Percentiles rank a stretch among this genome's conserved stretches.
These are phyloP conservation scores for Oryza brachyantha DNA, from an alignment of 176 grass and related monocot species.

Conservation along the genomic window DNA sequence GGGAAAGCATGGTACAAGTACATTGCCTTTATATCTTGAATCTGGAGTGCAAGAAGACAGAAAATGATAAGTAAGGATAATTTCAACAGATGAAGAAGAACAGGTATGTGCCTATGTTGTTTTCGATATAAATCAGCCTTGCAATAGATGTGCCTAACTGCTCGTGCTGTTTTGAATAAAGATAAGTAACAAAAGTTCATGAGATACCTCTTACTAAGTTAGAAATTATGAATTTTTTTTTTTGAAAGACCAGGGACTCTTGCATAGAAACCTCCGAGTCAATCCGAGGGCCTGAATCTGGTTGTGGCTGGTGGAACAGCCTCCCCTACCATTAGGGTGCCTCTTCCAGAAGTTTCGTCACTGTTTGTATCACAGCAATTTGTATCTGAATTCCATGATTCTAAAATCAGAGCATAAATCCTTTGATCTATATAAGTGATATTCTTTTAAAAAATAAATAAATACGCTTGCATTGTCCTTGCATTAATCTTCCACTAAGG, in stretches of 20 bases:
- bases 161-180: neutral
- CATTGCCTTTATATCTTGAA: constrained; percentile 58
- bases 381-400: neutral
- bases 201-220: neutral
- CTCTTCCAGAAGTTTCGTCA: neutral
- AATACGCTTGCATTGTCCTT: neutral
- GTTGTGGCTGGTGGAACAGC: neutral
- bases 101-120: neutral
- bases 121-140: constrained; percentile 1
- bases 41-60: constrained; percentile 49
- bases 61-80: constrained; percentile 9
- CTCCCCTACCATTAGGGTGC: no score
- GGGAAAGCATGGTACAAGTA: constrained; percentile 84
- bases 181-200: neutral
- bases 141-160: neutral
- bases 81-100: constrained; percentile 1
- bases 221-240: neutral
- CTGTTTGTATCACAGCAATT: neutral
- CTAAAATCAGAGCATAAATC: neutral
- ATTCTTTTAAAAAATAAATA: neutral
- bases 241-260: neutral
- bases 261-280: neutral
- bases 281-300: neutral
- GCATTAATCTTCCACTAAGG: neutral
- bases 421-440: neutral